These are phyloP conservation scores for Aquilaria malaccensis DNA, from an alignment of 345 rosid species.

Conservation along the genomic window DNA sequence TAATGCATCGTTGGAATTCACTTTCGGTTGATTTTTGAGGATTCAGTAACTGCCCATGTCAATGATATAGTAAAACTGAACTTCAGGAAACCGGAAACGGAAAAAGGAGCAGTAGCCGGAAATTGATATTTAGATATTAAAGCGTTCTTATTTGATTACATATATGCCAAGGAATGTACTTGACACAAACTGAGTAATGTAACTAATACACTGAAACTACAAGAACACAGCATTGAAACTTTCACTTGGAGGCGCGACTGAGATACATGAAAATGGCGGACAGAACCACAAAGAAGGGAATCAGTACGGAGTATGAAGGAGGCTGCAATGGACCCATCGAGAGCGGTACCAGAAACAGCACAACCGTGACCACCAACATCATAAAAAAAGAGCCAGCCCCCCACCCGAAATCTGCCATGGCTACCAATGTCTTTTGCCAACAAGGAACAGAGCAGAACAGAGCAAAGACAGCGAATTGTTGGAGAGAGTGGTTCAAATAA, in stretches of 20 bases:
- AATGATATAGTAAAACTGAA: no score
- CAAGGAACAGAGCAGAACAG: not conserved
- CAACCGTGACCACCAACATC: conserved; percentile 20
- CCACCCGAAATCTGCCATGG: conserved; percentile 17
- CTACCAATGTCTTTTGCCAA: conserved; percentile 6
- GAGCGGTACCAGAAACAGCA: conserved; percentile 20
- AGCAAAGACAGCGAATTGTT: not conserved
- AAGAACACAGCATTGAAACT: not conserved
- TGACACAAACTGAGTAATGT: no score
- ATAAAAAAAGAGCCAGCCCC: conserved; percentile 17
- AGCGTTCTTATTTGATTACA: no score
- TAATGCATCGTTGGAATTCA: no score
- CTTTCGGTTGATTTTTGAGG: no score
- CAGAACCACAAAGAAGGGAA: conserved; percentile 21
- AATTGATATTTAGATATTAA: no score
- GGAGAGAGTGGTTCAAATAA: not conserved
- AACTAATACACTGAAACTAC: no score
- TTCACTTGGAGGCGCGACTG: conserved; percentile 16
- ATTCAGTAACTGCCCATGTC: no score
- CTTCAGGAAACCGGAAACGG: no score
- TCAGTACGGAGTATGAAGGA: conserved; percentile 18
- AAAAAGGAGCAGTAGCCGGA: no score
- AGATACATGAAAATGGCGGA: conserved; percentile 19
- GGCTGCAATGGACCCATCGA: conserved; percentile 24
- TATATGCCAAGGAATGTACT: no score